A percentile compares a stretch with the other conserved stretches of the same genome.
Evolutionary conservation across 2,329 filamentous ascomycete genomes (phyloP).

Genomic region (Arthrobotrys pseudoclavata): DNA sequence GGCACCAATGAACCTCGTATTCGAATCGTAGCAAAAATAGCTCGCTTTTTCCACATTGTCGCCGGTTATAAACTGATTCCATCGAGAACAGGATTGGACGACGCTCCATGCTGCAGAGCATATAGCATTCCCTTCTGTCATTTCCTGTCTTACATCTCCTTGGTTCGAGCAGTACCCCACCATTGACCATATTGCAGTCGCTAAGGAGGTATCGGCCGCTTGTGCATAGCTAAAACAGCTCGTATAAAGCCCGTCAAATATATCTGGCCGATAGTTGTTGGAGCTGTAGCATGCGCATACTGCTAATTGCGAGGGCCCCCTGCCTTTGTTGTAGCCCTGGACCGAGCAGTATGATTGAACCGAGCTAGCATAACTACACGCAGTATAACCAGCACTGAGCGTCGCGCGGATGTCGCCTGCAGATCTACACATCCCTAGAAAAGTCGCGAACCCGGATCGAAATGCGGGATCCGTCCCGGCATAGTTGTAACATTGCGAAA

Average conservation of each 20-base stretch:
- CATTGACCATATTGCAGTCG: slow-evolving; percentile 22
- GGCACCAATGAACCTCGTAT: slow-evolving; percentile 49
- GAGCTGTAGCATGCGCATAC: slow-evolving; percentile 48
- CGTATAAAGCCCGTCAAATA: slow-evolving; percentile 42
- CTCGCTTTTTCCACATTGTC: slow-evolving; percentile 45
- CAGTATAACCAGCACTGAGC: slow-evolving; percentile 29
- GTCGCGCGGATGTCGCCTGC: slow-evolving; percentile 50
- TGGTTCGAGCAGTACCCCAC: slow-evolving; percentile 41
- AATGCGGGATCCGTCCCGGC: slow-evolving; percentile 39
- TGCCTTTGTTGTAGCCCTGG: slow-evolving; percentile 28
- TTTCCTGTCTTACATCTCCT: slow-evolving; percentile 46
- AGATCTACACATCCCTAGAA: slow-evolving; percentile 45
- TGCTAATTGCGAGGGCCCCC: slow-evolving; percentile 31
- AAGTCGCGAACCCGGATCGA: slow-evolving; percentile 42
- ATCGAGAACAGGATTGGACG: slow-evolving; percentile 41
- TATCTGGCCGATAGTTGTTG: slow-evolving; percentile 33
- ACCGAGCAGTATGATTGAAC: slow-evolving; percentile 25
- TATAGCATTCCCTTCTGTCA: slow-evolving; percentile 27
- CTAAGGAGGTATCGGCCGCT: slow-evolving; percentile 37
- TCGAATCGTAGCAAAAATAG: slow-evolving; percentile 52
- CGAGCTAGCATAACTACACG: slow-evolving; percentile 38
- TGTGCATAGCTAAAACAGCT: slow-evolving; percentile 51
- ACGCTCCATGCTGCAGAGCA: slow-evolving; percentile 38
- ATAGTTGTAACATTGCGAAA: slow-evolving; percentile 57
- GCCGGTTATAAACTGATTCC: slow-evolving; percentile 40